phyloP scores from a whole-genome alignment of 345 rosid genomes.

The Hirschfeldia incana region DNA sequence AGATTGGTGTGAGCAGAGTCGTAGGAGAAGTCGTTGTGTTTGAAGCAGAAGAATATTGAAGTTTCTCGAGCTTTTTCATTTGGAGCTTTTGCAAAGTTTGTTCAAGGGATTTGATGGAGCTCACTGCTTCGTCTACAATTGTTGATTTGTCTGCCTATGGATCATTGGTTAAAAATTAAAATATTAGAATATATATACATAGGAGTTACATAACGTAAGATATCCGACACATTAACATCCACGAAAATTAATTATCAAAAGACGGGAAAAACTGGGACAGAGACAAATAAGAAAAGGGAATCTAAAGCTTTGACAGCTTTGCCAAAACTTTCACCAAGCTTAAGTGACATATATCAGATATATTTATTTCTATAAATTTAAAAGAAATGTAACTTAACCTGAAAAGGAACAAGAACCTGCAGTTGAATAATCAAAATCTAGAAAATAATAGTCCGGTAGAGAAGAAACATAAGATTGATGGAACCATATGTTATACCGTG shows the following conservation, averaged over 20 bases:
- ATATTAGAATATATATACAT: conserved; percentile 2
- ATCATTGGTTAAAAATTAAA: conserved; percentile 6
- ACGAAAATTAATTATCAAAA: not conserved
- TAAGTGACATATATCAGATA: not conserved
- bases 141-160: conserved; percentile 72
- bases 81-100: conserved; percentile 47
- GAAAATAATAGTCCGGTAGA: not conserved
- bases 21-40: conserved; percentile 29
- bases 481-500: not conserved
- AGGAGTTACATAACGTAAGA: conserved; percentile 11
- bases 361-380: not conserved
- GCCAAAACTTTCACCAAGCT: not conserved
- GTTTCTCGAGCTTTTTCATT: conserved; percentile 53
- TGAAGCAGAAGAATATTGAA: conserved; percentile 34
- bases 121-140: conserved; percentile 69
- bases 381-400: conserved; percentile 7
- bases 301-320: conserved; percentile 8
- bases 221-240: conserved; percentile 11
- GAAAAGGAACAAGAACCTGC: conserved; percentile 10
- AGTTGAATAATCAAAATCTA: not conserved
- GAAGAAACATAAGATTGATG: not conserved
- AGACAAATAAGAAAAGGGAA: conserved; percentile 8
- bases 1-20: conserved; percentile 33
- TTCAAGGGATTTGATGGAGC: conserved; percentile 48
- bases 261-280: not conserved